phyloP scores from a whole-genome alignment of 2,329 filamentous ascomycete species.

The Byssoonygena ceratinophila region DNA sequence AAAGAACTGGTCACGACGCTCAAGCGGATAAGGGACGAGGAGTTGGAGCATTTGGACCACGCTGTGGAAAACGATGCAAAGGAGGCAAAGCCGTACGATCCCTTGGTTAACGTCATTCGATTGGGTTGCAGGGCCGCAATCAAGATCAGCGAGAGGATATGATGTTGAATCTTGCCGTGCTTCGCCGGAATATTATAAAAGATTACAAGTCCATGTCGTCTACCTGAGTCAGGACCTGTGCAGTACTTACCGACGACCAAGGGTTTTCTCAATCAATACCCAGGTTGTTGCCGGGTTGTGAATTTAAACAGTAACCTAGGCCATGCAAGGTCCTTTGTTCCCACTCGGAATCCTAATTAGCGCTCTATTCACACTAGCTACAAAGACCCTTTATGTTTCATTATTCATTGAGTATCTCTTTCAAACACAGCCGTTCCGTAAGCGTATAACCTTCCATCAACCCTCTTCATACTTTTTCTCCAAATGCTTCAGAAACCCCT shows the following conservation, averaged over 20 bases:
- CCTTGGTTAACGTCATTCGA: conserved; percentile 76
- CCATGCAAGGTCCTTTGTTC: no score
- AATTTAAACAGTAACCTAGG: no score
- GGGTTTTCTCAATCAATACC: no score
- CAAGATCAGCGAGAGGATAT: conserved; percentile 57
- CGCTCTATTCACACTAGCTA: no score
- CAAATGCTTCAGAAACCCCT: conserved; percentile 59
- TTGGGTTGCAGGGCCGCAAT: conserved; percentile 88
- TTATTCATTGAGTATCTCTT: not conserved
- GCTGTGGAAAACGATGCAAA: conserved; percentile 89
- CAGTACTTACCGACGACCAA: no score
- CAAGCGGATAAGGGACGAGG: conserved; percentile 81
- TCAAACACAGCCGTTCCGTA: not conserved
- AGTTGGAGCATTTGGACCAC: conserved; percentile 91
- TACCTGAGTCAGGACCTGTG: no score
- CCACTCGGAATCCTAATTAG: no score
- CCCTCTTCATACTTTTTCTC: conserved; percentile 22
- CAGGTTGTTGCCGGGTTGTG: no score
- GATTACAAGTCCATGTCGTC: not conserved
- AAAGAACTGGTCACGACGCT: conserved; percentile 61
- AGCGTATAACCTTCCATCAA: not conserved
- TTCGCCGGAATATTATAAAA: no score
- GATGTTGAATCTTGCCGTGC: not conserved
- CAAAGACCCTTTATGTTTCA: not conserved
- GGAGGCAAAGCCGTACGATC: conserved; percentile 77